Evolutionary conservation across 2,329 filamentous ascomycete genomes (phyloP).

Genomic region (Daldinia sp.): DNA sequence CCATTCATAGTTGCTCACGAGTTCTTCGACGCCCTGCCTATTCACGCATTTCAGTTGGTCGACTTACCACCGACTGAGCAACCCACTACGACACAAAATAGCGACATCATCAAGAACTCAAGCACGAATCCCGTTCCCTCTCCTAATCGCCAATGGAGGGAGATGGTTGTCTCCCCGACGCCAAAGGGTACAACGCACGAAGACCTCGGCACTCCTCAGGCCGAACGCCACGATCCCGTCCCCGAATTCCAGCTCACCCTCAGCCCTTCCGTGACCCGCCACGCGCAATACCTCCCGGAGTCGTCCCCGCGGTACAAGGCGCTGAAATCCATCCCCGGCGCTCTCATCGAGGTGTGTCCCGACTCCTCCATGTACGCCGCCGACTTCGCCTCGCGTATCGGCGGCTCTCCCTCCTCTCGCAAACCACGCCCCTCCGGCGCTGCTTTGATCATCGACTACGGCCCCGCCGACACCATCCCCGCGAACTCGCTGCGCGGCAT

Average conservation of each 20-base stretch:
- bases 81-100: conserved; percentile 55
- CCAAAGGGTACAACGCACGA: conserved; percentile 66
- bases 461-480: conserved; percentile 81
- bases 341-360: conserved; percentile 90
- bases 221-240: conserved; percentile 64
- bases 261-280: conserved; percentile 79
- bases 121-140: conserved; percentile 55
- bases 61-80: conserved; percentile 58
- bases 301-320: conserved; percentile 82
- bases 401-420: conserved; percentile 65
- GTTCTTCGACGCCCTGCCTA: conserved; percentile 97
- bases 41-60: conserved; percentile 91
- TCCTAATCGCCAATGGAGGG: conserved; percentile 76
- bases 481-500: conserved; percentile 93
- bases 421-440: conserved; percentile 80
- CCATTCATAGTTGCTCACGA: conserved; percentile 98
- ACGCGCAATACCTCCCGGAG: conserved; percentile 86
- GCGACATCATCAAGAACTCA: conserved; percentile 38
- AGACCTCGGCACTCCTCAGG: conserved; percentile 66
- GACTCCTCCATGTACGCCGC: conserved; percentile 83
- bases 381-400: conserved; percentile 87
- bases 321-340: conserved; percentile 74
- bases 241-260: conserved; percentile 91
- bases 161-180: conserved; percentile 80
- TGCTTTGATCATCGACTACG: conserved; percentile 96